Percentiles rank a stretch among this genome's conserved stretches.
Conservation (phyloP, 176 grass and related monocot species). For the Alloteropsis semialata region DNA sequence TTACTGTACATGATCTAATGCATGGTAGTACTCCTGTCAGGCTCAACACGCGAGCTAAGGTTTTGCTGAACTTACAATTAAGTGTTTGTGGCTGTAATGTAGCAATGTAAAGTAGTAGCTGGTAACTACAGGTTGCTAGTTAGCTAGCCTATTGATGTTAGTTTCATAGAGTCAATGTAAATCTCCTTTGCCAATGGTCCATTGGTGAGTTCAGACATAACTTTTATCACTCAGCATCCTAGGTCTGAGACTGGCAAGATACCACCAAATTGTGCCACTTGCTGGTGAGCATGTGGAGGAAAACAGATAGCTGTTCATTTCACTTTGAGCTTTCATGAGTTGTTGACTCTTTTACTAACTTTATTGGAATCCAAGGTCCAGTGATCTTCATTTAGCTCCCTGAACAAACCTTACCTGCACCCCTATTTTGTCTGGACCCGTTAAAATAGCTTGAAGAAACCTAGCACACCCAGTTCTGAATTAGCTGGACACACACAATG, state of each 20-base stretch:
- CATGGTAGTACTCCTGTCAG: background rate
- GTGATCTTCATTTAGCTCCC: slow-evolving; percentile 8
- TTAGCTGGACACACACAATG: background rate
- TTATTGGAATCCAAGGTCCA: background rate
- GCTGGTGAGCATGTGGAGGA: background rate
- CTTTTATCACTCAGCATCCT: background rate
- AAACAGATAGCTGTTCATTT: background rate
- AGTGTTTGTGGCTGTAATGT: background rate
- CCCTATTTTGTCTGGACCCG: background rate
- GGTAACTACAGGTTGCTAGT: background rate
- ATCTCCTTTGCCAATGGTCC: slow-evolving; percentile 1
- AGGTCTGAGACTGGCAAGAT: background rate
- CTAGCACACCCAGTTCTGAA: background rate
- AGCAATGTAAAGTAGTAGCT: background rate
- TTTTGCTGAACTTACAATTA: background rate
- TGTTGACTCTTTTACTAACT: background rate
- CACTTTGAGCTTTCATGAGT: background rate
- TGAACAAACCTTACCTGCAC: background rate
- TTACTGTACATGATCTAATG: background rate
- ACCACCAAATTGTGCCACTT: background rate
- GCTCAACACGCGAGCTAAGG: background rate
- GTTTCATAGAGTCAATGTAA: background rate
- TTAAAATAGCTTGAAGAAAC: background rate
- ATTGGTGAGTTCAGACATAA: slow-evolving; percentile 24
- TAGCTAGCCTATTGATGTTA: slow-evolving; percentile 1